phyloP scores from a whole-genome alignment of 2,329 filamentous ascomycete genomes.

The Arthrobotrys sinensis region DNA sequence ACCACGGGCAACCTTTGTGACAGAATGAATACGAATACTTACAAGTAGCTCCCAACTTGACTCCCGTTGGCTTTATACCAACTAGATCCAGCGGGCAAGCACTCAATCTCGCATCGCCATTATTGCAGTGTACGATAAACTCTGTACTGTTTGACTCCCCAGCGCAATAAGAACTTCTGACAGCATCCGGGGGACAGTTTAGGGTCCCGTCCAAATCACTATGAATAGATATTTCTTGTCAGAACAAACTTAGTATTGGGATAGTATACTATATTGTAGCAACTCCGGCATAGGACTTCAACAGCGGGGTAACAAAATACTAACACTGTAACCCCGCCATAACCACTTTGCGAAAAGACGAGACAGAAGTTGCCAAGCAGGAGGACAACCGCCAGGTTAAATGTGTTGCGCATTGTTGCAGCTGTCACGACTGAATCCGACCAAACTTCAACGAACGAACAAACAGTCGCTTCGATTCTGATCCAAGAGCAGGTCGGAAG shows the following conservation, averaged over 20 bases:
- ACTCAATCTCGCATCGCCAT: slow-evolving; percentile 27
- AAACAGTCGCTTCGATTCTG: not conserved
- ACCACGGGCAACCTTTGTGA: too few relatives aligned
- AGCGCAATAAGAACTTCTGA: slow-evolving; percentile 38
- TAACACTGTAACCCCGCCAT: slow-evolving; percentile 53
- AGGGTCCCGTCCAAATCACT: slow-evolving; percentile 53
- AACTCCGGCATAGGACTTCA: slow-evolving; percentile 8
- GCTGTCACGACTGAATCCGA: slow-evolving; percentile 15
- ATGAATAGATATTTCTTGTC: slow-evolving; percentile 8
- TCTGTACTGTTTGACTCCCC: slow-evolving; percentile 56
- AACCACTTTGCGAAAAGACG: slow-evolving; percentile 24
- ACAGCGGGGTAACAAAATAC: slow-evolving; percentile 8
- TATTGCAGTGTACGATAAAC: slow-evolving; percentile 54
- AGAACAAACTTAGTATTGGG: not conserved
- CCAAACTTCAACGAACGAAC: slow-evolving; percentile 6
- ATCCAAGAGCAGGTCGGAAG: slow-evolving; percentile 15
- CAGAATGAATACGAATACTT: slow-evolving; percentile 5
- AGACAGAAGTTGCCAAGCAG: slow-evolving; percentile 43
- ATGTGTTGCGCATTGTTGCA: slow-evolving; percentile 62
- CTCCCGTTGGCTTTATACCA: slow-evolving; percentile 21
- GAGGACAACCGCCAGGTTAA: slow-evolving; percentile 22
- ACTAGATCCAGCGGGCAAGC: slow-evolving; percentile 46
- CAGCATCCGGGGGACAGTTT: slow-evolving; percentile 35
- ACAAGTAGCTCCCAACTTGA: slow-evolving; percentile 52
- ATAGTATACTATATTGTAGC: not conserved